Percentiles rank a stretch among this genome's conserved stretches.
Conservation (phyloP, 257 asterid genomes). For the Solanum etuberosum region DNA sequence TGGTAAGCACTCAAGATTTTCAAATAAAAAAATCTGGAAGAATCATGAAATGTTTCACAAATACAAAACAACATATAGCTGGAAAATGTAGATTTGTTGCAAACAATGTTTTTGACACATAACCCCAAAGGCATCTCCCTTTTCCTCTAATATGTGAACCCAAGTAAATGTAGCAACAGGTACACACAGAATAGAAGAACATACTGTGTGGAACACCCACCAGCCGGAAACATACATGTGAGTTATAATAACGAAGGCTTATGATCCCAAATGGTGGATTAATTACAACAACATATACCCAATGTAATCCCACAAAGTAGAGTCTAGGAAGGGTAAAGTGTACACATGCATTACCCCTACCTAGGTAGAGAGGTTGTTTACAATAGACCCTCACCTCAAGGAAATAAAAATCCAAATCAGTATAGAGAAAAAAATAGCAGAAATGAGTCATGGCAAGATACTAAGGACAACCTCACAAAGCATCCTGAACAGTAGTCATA, state of each 20-base stretch:
- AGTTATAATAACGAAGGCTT: not conserved
- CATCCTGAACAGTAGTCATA: not conserved
- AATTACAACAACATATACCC: not conserved
- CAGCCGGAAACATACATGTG: not conserved
- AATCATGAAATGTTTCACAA: not conserved
- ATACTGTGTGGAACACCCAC: not conserved
- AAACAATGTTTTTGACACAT: not conserved
- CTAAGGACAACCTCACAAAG: not conserved
- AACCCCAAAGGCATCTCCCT: not conserved
- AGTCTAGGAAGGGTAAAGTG: not conserved
- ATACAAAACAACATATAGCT: not conserved
- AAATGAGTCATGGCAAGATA: not conserved
- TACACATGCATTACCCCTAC: not conserved
- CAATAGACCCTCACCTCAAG: not conserved
- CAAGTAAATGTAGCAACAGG: not conserved
- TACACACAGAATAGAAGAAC: not conserved
- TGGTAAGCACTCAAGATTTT: not conserved
- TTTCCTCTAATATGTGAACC: not conserved
- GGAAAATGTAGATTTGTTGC: not conserved
- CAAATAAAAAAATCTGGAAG: not conserved
- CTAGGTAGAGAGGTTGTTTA: not conserved
- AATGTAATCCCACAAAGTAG: not conserved
- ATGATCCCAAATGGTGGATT: not conserved
- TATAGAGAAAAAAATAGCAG: not conserved
- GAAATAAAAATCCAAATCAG: not conserved